Base-by-base conservation (phyloP, 129 eudicot genomes). In the Chrysanthemum makinoi region DNA sequence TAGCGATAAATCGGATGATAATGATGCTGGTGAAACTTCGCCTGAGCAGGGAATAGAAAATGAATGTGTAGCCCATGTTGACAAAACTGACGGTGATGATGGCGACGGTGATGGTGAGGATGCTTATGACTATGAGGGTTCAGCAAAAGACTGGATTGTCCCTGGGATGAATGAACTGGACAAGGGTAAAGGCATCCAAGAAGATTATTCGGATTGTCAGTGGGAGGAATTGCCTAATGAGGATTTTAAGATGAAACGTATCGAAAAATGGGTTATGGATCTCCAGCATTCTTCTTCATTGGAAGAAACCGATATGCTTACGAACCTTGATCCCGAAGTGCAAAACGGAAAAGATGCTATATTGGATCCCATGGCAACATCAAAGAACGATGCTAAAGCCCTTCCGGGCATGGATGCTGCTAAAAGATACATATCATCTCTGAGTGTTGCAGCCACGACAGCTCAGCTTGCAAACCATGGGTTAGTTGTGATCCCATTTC, bases 381-480 rank as follows among this genome's bases (percentile, higher is more conserved):
- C 76, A 14, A 94, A 80, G 59, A 65, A 44, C 53, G 96, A 86
- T 33, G 79, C 62, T 2, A 87, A 87, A 65, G 65, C 70, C 35
- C 71, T 68, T 63, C 86, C 91, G 59, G 90, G 89, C 33, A 77
- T 76, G 87, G 97, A 94, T 80, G 90, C 83, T 60, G 93, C 86
- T 59, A 90, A 90, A 65, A 86, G 81, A 83, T 94, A 94, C 76
- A 86, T 94, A 63, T 90, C 99, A 83, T 86, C 94, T 60, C 60
- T 94, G 75, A 82, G 77, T 70, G 81, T 83, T 73, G 66, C 90
- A 1, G 81, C 97, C 59, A 80, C 97, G 10, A 62, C 91, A 22
- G 99, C 91, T 22, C 99, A 94, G 79, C 85, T 94, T 72, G 83
- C 88, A 64, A 94, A 86, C 78, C 95, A 83, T 81, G 99, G 99